Evolutionary conservation across 2,329 filamentous ascomycete genomes (phyloP).

Genomic region (Aspergillus fischeri): DNA sequence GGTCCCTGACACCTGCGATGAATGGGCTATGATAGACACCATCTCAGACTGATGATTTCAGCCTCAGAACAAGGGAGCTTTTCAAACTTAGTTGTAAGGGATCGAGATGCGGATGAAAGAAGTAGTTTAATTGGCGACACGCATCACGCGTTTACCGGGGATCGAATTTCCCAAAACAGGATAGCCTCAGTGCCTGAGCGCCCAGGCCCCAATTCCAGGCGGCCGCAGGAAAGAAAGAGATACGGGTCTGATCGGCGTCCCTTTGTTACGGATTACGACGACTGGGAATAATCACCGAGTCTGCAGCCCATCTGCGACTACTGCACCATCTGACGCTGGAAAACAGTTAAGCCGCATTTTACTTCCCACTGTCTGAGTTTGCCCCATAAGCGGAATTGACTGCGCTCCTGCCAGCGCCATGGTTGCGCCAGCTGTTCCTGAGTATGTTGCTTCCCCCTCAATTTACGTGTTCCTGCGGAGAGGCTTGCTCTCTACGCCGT

Average conservation of each 20-base stretch:
- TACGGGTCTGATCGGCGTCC: constrained; percentile 5
- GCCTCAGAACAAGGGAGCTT: not conserved
- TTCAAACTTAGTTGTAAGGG: not conserved
- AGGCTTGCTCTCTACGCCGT: constrained; percentile 16
- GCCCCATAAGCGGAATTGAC: constrained; percentile 2
- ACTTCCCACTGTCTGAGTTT: not conserved
- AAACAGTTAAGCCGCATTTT: not conserved
- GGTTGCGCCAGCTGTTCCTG: constrained; percentile 71
- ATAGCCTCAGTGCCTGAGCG: constrained; percentile 17
- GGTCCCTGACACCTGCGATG: constrained; percentile 10
- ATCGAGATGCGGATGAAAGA: constrained; percentile 1
- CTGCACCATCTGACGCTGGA: constrained; percentile 4
- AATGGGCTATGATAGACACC: constrained; percentile 7
- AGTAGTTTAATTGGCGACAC: constrained; percentile 9
- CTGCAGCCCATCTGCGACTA: not conserved
- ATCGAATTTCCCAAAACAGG: constrained; percentile 14
- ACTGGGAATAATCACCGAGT: constrained; percentile 2
- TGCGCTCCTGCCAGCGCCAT: constrained; percentile 46
- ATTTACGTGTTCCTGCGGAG: constrained; percentile 25
- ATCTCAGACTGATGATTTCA: constrained; percentile 16
- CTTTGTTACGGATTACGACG: constrained; percentile 13
- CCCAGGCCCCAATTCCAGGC: constrained; percentile 1
- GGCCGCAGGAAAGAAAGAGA: not conserved
- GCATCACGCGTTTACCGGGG: constrained; percentile 18
- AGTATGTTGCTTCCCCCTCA: constrained; percentile 51